Evolutionary conservation across 495 filamentous ascomycete species (phyloP).

Genomic region (Beverwykella pulmonaria): DNA sequence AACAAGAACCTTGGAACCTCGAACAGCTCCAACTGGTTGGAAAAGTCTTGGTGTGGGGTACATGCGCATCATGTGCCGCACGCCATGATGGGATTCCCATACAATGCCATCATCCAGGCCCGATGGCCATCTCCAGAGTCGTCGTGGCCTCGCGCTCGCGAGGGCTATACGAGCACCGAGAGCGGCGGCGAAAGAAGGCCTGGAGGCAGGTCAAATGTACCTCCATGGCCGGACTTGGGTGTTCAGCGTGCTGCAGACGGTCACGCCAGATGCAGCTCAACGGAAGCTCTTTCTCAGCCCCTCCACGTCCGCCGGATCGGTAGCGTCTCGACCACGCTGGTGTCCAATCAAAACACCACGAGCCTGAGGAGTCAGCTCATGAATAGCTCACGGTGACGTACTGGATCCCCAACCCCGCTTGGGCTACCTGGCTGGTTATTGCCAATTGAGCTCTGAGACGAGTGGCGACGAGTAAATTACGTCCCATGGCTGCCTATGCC

Average conservation of each 20-base stretch:
- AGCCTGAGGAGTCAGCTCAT: neutral
- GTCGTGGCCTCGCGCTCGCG: no score
- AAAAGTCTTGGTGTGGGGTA: neutral
- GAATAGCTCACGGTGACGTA: no score
- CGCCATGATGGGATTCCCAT: neutral
- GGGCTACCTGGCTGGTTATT: neutral
- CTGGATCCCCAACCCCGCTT: no score
- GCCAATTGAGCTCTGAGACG: neutral
- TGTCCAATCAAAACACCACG: neutral
- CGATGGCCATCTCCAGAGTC: neutral
- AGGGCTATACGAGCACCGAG: neutral
- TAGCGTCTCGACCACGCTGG: neutral
- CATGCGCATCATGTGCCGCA: neutral
- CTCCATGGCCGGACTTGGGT: neutral
- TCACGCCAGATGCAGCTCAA: neutral
- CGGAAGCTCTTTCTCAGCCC: neutral
- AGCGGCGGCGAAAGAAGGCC: neutral
- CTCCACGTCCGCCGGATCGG: neutral
- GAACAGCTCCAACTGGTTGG: neutral
- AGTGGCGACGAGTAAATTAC: neutral
- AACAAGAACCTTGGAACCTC: neutral
- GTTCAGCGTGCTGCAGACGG: neutral
- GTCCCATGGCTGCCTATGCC: conserved; percentile 7
- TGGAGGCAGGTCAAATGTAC: no score
- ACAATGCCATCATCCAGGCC: neutral